Base-by-base conservation (phyloP, 2,329 filamentous ascomycete species). In the Incumbomyces delicatus region DNA sequence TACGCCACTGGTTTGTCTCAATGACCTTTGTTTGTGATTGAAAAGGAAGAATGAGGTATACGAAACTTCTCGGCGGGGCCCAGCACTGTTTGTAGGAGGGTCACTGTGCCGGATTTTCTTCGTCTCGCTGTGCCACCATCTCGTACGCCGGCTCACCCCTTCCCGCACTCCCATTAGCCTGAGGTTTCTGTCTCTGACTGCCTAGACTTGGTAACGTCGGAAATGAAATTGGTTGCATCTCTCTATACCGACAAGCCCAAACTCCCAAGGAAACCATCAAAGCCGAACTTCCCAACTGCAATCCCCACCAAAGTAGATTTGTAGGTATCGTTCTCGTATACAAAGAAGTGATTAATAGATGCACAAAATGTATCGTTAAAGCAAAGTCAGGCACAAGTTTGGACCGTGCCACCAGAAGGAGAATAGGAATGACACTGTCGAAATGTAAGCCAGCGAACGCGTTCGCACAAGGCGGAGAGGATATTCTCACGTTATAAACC, bases 371-470 rank as follows among this genome's bases (percentile, higher is more conserved):
- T 14, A 95, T 77, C 2, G 90, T 95, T 18, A 95, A 71, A 29
- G 87, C 86, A 64, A 96, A 98, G 67, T 98, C 92, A 56, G 87
- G 87, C 42, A 96, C 85, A 50, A 96, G 83, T 65, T 96, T 96
- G 40, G 85, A 92, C 52, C 92, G 87, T 16, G 83, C 81, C 56
- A 98, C 80, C 48, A 96, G 72, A 45, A 90, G 68, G 42, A 95
- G 79, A 48, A 95, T 83, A 35, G 87, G 85, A 49, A 94, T 79
- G 35, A 87, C 80, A 62, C 90, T 96, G 60, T 10, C 60, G 51
- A 47, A 75, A 38, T 43, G 34, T 41, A 51, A 27, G 22, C 22
- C n/a, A n/a, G 8, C 8, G 8, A 27, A 27, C 5, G 8, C 22
- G 22, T 5, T 27, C 8, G 5, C 22, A 8, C 5, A 27, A 27